These are phyloP conservation scores for Clavispora santaluciae DNA, from an alignment of 805 yeast species.

Conservation along the genomic window DNA sequence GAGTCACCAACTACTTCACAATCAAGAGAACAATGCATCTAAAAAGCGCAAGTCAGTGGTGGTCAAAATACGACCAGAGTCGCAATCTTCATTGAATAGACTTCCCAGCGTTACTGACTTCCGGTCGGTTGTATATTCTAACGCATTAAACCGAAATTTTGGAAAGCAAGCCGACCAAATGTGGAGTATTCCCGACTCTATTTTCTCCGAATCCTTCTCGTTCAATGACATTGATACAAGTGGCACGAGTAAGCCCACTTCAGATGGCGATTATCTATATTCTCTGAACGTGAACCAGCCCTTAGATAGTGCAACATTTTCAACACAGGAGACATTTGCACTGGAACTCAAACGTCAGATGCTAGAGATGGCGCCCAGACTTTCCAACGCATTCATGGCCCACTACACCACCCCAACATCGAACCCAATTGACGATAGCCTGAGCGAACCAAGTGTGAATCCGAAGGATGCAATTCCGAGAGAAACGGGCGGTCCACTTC, in stretches of 20 bases:
- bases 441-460: too few relatives aligned
- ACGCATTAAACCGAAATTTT: background rate
- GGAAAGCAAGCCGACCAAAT: background rate
- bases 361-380: background rate
- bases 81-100: background rate
- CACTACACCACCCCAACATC: background rate
- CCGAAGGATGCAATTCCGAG: background rate
- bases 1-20: background rate
- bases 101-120: background rate
- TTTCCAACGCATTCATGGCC: too few relatives aligned
- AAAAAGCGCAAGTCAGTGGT: background rate
- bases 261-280: too few relatives aligned
- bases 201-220: background rate
- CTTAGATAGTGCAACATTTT: background rate
- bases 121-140: background rate
- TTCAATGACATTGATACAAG: background rate
- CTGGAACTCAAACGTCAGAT: background rate
- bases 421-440: background rate
- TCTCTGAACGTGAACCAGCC: background rate
- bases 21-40: background rate
- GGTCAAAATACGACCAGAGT: background rate
- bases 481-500: conserved; percentile 14
- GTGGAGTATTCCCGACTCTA: background rate
- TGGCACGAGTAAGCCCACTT: background rate
- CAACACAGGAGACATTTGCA: background rate